Conservation (phyloP, 257 asterid species). For the Salvia miltiorrhiza region DNA sequence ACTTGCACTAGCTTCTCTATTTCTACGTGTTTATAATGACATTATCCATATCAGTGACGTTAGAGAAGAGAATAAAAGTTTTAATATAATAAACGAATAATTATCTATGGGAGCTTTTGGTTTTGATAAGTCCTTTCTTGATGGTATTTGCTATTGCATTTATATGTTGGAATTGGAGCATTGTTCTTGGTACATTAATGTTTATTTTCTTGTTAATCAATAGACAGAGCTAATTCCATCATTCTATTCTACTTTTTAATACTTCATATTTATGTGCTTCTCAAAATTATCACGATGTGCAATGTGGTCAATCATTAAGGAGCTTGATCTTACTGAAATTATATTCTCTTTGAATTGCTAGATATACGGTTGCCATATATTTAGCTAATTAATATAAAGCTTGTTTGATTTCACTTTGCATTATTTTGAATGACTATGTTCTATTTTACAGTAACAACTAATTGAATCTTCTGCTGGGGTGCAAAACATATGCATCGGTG, state of each 20-base stretch:
- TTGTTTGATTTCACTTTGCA: background rate
- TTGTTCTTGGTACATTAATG: too few relatives aligned
- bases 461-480: background rate
- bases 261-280: background rate
- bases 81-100: too few relatives aligned
- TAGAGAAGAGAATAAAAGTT: background rate
- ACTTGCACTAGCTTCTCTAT: background rate
- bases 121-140: too few relatives aligned
- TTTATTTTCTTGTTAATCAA: background rate
- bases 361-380: too few relatives aligned
- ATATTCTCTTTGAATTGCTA: too few relatives aligned
- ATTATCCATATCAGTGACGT: background rate
- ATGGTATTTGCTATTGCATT: too few relatives aligned
- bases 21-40: background rate
- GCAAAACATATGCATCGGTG: background rate
- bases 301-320: background rate
- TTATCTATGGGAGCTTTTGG: too few relatives aligned
- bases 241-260: background rate
- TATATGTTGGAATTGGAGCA: too few relatives aligned
- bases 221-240: background rate
- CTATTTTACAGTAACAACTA: background rate
- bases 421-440: background rate
- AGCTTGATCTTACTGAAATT: background rate
- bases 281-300: background rate
- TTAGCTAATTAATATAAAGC: too few relatives aligned